Evolutionary conservation across 257 asterid genomes (phyloP), one percentile per base, ranked within the genome.

Genomic region (Oldenlandia corymbosa): DNA sequence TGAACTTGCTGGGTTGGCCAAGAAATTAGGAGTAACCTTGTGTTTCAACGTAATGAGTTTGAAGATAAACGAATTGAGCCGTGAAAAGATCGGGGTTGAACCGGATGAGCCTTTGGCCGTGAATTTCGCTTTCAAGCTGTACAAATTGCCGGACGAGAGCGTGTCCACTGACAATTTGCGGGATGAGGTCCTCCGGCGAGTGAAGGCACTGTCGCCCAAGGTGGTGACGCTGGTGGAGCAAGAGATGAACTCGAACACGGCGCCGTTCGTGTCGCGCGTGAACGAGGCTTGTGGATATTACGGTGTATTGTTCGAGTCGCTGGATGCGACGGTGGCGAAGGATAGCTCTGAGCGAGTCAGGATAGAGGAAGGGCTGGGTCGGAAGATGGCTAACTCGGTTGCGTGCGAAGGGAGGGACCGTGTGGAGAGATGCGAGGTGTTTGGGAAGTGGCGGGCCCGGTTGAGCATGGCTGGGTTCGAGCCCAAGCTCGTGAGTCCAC

Each of bases 391-490:
- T 0, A 90, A 90, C 94, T 80, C 97, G 83, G 84, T 90, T 45
- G 95, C 94, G 85, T 87, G 95, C 77, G 97, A 90, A 68, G 95
- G 95, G 50, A 79, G 81, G 79, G 94, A 90, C 64, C 95, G 97
- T 0, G 86, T 87, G 0, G 95, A 90, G 55, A 83, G 97, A 46
- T 83, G 97, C 77, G 97, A 90, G 31, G 79, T 90, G 69, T 85
- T 77, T 34, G 95, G 97, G 16, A 90, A 90, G 72, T 90, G 97
- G 97, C 81, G 94, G 83, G 88, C 94, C 78, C 84, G 97, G 32
- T 37, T 90, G 76, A 57, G 84, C 37, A 87, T 90, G 97, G 94
- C 95, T 28, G 95, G 97, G 76, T 90, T 87, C 55, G 66, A 66
- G 67, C 70, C 66, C 7, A 75, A 73, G 47, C 69, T 76, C 17